These are phyloP conservation scores for Fraxinus cuspidata DNA, from an alignment of 257 asterid genomes.

Conservation along the genomic window DNA sequence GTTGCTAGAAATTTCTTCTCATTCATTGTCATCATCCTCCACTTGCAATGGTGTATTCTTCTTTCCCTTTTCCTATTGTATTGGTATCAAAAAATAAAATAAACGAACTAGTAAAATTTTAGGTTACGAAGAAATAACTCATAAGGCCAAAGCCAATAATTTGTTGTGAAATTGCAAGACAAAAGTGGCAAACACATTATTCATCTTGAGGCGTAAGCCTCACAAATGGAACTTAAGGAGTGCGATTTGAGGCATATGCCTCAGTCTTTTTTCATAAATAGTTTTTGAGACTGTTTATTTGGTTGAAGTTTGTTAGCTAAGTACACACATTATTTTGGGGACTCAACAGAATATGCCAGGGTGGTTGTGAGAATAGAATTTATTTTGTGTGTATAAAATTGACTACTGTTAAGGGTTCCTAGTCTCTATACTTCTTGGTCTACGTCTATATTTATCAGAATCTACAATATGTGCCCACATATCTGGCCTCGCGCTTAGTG, in stretches of 20 bases:
- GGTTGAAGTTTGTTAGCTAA: too few species aligned
- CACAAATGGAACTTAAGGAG: not conserved
- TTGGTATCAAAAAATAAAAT: too few species aligned
- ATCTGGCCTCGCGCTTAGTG: not conserved
- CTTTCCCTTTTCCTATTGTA: not conserved
- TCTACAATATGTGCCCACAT: not conserved
- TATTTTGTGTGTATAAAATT: too few species aligned
- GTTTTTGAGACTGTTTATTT: too few species aligned
- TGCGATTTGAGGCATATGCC: too few species aligned
- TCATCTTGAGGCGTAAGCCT: not conserved
- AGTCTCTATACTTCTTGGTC: not conserved
- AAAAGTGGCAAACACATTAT: not conserved
- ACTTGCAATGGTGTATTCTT: too few species aligned
- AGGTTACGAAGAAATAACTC: not conserved
- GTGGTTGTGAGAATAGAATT: not conserved
- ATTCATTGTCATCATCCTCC: not conserved
- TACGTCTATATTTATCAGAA: not conserved
- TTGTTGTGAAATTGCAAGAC: not conserved
- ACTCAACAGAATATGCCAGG: not conserved
- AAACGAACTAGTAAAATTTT: not conserved
- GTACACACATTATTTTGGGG: too few species aligned
- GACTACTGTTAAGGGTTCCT: not conserved
- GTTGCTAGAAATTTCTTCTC: too few species aligned
- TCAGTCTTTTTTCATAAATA: too few species aligned
- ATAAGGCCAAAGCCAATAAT: too few species aligned